Base-by-base conservation (phyloP, 2,329 filamentous ascomycete species). In the Cordyceps cateniannulata region DNA sequence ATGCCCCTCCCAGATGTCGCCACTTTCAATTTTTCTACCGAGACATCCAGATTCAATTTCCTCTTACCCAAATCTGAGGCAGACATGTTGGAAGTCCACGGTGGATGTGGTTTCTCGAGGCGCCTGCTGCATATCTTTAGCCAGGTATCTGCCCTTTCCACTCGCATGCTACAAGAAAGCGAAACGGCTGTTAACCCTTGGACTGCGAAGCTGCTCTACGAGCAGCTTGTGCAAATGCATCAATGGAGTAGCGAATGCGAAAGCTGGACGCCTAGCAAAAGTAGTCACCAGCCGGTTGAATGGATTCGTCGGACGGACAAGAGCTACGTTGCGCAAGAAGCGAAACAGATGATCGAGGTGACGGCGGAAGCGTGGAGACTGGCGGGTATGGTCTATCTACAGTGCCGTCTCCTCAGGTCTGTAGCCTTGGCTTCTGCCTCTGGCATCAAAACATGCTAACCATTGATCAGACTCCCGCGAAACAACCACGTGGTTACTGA, bases 361-460 rank as follows among this genome's bases (percentile, higher is more conserved):
- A 76, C 75, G 6, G 75, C 75, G 0, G 75, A 77, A 63, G 72
- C 74, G 69, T 77, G 75, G 75, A 72, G 75, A 53, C 61, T 77
- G 42, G 71, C 74, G 4, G 73, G 69, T 5, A 69, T 76, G 7
- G 66, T 76, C 9, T 77, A 77, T 62, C 59, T 73, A 10, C 72
- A 75, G 59, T 77, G 74, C 45, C 73, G 75, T 27, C 69, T 74
- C 16, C 56, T 72, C 44, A 72, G 74, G 74, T 76, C 64, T 48
- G 68, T n/a, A 8, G 2, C 3, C 27, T 27, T 14, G 3, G 12
- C 5, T 3, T 38, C 14, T 38, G 9, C 10, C 29, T 29, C 27
- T 29, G 4, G 27, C 27, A 29, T 29, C 27, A 29, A 29, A 53
- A 8, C 22, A 42, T 10, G 18, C 51, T 53, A 16, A 25, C 35